Evolutionary conservation across 352 stramenopile species (phyloP), one percentile per base, ranked within the genome.

Genomic region (Phytopythium cucurbitacearum): DNA sequence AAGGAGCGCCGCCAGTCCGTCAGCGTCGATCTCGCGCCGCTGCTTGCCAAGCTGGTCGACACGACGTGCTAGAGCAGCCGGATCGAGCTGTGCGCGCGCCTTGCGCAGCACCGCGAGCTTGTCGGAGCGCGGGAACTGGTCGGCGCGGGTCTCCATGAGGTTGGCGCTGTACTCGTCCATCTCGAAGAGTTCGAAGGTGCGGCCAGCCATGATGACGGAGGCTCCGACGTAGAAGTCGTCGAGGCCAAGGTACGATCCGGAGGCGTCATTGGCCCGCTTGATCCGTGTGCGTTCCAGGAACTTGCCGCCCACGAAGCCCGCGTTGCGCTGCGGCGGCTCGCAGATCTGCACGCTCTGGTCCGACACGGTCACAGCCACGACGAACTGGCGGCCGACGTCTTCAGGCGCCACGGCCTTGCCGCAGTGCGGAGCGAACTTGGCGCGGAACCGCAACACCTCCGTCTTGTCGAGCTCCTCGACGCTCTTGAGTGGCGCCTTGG

Each of bases 151-250:
- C 42, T 94, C 83, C 83, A 93, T 93, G 57, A 85, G 91, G 48
- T 87, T 87, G 43, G 80, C 74, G 45, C 76, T 91, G 65, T 93
- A 88, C 56, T 93, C 80, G 55, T 93, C 83, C 78, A 93, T 88
- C 59, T 93, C 82, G 44, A 80, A 87, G 32, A 93, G 76, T 11
- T 87, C 45, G 40, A 93, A 93, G 9, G 52, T 73, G 13, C 73
- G 78, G n/a, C 83, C 83, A 15, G 65, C 71, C 38, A 91, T 82
- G n/a, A 74, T 47, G 16, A 91, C 77, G 7, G 51, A 59, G 16
- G 80, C 80, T 33, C 83, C 83, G 15, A 93, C 67, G 59, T 79
- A 93, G 44, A 93, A 93, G 57, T 93, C 83, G 50, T 87, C 56
- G 8, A 87, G 63, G 3, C 53, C 60, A 13, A 90, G 67, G 64